phyloP scores from a whole-genome alignment of 345 rosid species.

The Orychophragmus violaceus region DNA sequence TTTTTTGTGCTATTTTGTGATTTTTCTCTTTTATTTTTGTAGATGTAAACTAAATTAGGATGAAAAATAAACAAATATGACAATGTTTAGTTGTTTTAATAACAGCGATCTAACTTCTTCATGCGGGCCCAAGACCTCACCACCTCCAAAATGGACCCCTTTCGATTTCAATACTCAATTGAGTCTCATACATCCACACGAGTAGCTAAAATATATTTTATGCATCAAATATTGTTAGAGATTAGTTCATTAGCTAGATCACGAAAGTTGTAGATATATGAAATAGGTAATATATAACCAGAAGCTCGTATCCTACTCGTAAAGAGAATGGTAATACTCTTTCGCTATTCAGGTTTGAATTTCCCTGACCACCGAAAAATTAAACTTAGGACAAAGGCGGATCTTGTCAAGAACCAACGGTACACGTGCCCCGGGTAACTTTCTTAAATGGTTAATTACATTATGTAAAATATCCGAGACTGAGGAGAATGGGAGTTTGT shows the following conservation, averaged over 20 bases:
- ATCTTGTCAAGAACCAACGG: no score
- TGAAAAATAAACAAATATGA: background rate
- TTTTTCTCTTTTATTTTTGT: no score
- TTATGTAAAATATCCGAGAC: no score
- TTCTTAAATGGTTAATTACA: no score
- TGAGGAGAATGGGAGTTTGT: no score
- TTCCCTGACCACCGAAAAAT: no score
- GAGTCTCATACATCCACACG: conserved; percentile 10
- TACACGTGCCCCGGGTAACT: no score
- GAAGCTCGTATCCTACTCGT: no score
- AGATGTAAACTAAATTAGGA: background rate
- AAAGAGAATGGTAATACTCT: no score
- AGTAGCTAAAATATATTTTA: background rate
- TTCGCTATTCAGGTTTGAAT: no score
- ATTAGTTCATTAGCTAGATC: background rate
- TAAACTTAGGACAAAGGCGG: no score
- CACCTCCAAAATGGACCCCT: conserved; percentile 26
- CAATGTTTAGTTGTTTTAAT: conserved; percentile 26
- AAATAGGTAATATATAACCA: background rate
- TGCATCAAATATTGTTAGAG: background rate
- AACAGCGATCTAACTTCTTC: conserved; percentile 27
- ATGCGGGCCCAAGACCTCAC: conserved; percentile 22
- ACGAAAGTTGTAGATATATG: background rate
- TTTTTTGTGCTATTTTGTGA: no score
- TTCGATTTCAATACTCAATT: conserved; percentile 13